Percentiles rank a stretch among this genome's conserved stretches.
Evolutionary conservation across 108 stramenopile species (phyloP).

Genomic region (Pseudonitzschia delicatissima): DNA sequence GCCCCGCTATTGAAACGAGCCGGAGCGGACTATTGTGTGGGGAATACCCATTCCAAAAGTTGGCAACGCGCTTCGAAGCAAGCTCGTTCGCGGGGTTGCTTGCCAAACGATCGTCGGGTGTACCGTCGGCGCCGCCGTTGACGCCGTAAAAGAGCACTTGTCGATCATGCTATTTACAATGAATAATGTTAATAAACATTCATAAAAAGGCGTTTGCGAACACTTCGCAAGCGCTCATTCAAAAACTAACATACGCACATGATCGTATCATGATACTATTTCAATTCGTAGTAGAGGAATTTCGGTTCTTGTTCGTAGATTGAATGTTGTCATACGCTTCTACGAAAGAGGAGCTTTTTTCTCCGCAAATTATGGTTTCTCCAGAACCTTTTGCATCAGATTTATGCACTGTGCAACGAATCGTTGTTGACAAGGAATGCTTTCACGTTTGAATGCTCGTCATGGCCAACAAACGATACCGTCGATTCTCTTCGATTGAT

Average conservation of each 20-base stretch:
- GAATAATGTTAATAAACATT: background rate
- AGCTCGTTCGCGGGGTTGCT: constrained; percentile 40
- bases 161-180: background rate
- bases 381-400: too few relatives aligned
- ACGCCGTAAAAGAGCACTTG: background rate
- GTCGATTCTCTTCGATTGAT: too few relatives aligned
- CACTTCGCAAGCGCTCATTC: constrained; percentile 4
- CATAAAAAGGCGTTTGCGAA: background rate
- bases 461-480: too few relatives aligned
- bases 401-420: too few relatives aligned
- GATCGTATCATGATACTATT: background rate
- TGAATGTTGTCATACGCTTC: too few relatives aligned
- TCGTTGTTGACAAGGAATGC: too few relatives aligned
- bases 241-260: background rate
- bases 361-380: too few relatives aligned
- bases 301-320: too few relatives aligned
- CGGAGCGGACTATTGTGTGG: constrained; percentile 66
- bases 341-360: too few relatives aligned
- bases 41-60: constrained; percentile 66
- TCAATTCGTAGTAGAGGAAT: too few relatives aligned
- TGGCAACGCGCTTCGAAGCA: constrained; percentile 40
- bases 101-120: constrained; percentile 35
- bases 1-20: constrained; percentile 28
- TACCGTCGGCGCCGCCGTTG: background rate
- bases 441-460: too few relatives aligned